phyloP scores from a whole-genome alignment of 306 rosid species.

The Trifolium fragiferum region DNA sequence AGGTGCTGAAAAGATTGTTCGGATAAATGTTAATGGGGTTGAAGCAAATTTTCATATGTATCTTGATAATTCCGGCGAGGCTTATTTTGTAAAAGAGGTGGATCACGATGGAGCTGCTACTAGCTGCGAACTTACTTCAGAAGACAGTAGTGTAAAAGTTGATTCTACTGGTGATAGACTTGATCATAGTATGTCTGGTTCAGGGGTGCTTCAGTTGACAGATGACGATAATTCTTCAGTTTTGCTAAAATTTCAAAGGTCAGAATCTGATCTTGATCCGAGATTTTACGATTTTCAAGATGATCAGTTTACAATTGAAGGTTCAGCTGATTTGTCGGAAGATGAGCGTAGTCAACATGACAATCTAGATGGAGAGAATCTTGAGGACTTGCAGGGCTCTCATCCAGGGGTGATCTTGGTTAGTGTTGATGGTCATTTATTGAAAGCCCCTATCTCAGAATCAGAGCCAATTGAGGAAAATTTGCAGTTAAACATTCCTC shows the following conservation, averaged over 20 bases:
- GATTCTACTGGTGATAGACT: conserved; percentile 49
- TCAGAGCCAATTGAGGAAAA: conserved; percentile 66
- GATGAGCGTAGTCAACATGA: conserved; percentile 58
- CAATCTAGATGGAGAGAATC: conserved; percentile 55
- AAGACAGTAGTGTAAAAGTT: conserved; percentile 32
- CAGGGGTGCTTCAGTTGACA: conserved; percentile 50
- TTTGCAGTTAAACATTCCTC: conserved; percentile 71
- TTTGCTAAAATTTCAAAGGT: conserved; percentile 47
- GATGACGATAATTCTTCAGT: conserved; percentile 44
- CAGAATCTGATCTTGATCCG: conserved; percentile 54
- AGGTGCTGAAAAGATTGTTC: conserved; percentile 81
- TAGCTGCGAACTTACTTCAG: conserved; percentile 37
- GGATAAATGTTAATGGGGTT: conserved; percentile 73
- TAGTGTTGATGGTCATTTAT: conserved; percentile 85
- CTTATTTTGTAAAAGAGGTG: conserved; percentile 81
- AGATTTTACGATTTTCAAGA: conserved; percentile 73
- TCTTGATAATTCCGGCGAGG: conserved; percentile 94
- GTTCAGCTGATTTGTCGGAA: conserved; percentile 65
- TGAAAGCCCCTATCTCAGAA: conserved; percentile 83
- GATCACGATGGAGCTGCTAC: conserved; percentile 52
- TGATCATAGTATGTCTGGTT: conserved; percentile 65
- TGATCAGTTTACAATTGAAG: conserved; percentile 66
- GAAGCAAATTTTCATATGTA: conserved; percentile 88
- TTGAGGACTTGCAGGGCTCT: conserved; percentile 58
- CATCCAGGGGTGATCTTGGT: conserved; percentile 81